Base-by-base conservation (phyloP, 345 rosid genomes). In the Citrus hindsii region DNA sequence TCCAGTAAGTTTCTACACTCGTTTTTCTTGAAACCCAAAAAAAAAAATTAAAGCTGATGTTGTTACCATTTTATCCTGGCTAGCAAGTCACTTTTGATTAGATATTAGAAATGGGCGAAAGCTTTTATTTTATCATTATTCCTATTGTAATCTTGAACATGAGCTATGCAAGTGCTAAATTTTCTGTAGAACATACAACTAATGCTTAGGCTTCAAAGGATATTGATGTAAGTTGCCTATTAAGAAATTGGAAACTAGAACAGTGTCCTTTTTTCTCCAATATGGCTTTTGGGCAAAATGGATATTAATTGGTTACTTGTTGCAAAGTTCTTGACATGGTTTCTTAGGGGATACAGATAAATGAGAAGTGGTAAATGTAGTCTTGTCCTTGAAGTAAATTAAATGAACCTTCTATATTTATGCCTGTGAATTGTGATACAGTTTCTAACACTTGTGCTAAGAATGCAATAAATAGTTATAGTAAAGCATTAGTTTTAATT, bases 1-100 rank as follows among this genome's bases (percentile, higher is more conserved):
- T 86, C 98, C 98, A 37, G 98, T 96, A 85, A 87, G 97, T 87
- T 74, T 77, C 21, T 76, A 14, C 46, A 38, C 42, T 77, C 48
- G 38, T 22, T 37, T 46, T 60, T 7, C 73, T 51, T 70, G 32
- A 70, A 27, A 12, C 22, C 19, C 1, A 53, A 27, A 28, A 70
- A 19, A 28, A 56, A 48, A 12, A 27, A 6, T 6, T 35, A 13
- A 42, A 35, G 2, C 25, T 18, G 58, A 5, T 35, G 2, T 7
- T 53, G 7, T 53, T 53, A 9, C 25, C n/a, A 22, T 35, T 66
- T 66, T 66, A 65, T 19, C 25, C 22, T 32, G 24, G 40, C 42
- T 18, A 19, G 56, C 46, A 24, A 24, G 32, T 69, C 2, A 14
- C 32, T 69, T 70, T 55, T 48, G 22, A 12, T 19, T 63, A 58